Percentiles rank a stretch among this genome's conserved stretches.
These are phyloP conservation scores for Fusarium brevicatenulatum DNA, from an alignment of 2,329 filamentous ascomycete species.

Conservation along the genomic window DNA sequence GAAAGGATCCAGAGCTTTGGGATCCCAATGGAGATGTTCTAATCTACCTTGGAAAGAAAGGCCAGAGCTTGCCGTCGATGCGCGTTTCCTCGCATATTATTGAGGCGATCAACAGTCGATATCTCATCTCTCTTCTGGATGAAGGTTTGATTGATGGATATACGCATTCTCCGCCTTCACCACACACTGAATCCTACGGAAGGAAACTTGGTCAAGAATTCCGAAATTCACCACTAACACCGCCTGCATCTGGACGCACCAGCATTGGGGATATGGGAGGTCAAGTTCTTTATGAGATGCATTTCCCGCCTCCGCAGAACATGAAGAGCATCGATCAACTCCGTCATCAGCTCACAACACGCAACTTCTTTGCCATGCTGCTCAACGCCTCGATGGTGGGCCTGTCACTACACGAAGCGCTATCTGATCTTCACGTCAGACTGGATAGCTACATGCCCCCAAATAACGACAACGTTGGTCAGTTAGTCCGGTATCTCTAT, in stretches of 20 bases:
- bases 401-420: conserved; percentile 68
- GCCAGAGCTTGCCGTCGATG: conserved; percentile 61
- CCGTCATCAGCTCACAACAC: conserved; percentile 71
- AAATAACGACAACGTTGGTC: conserved; percentile 65
- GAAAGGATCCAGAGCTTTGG: conserved; percentile 70
- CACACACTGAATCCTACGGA: conserved; percentile 53
- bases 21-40: conserved; percentile 69
- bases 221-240: conserved; percentile 33
- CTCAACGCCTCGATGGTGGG: conserved; percentile 74
- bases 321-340: conserved; percentile 59
- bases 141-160: conserved; percentile 63
- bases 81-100: conserved; percentile 68
- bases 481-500: conserved; percentile 70
- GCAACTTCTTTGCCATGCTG: conserved; percentile 75
- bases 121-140: conserved; percentile 63
- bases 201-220: conserved; percentile 39
- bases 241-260: conserved; percentile 56
- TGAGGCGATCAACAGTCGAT: conserved; percentile 65
- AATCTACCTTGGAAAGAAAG: conserved; percentile 62
- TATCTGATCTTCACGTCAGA: conserved; percentile 69
- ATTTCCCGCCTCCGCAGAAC: conserved; percentile 67
- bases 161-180: conserved; percentile 52
- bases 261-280: conserved; percentile 55
- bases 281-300: conserved; percentile 70
- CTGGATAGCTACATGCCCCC: conserved; percentile 68